phyloP scores from a whole-genome alignment of 352 stramenopile species.

The Globisporangium paddicum region DNA sequence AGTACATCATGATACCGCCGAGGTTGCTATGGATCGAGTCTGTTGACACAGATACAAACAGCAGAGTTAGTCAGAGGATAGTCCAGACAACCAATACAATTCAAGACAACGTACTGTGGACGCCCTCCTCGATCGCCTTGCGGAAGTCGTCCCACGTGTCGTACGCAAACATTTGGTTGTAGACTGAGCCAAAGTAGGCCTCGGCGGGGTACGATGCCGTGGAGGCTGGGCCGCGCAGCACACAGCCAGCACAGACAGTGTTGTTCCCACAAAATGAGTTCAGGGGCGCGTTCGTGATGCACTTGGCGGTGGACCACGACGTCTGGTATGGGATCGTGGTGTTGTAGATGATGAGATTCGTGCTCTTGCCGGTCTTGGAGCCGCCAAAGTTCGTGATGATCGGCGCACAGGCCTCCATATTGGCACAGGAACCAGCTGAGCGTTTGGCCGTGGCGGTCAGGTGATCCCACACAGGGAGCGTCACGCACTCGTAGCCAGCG shows the following conservation, averaged over 20 bases:
- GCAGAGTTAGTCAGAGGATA: too few species aligned
- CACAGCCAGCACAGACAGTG: conserved; percentile 31
- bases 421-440: conserved; percentile 20
- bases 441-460: conserved; percentile 34
- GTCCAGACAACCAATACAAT: too few species aligned
- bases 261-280: conserved; percentile 43
- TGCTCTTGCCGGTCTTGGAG: conserved; percentile 10
- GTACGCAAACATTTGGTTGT: conserved; percentile 40
- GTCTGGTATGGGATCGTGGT: conserved; percentile 19
- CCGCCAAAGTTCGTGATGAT: conserved; percentile 32
- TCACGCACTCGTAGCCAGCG: conserved; percentile 53
- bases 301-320: conserved; percentile 14
- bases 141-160: conserved; percentile 22
- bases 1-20: conserved; percentile 37
- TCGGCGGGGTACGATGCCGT: conserved; percentile 20
- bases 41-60: conserved; percentile 10
- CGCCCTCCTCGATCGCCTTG: conserved; percentile 31
- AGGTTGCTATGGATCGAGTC: conserved; percentile 43
- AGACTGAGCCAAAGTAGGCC: too few species aligned
- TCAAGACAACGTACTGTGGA: conserved; percentile 60
- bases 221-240: conserved; percentile 26
- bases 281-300: conserved; percentile 22
- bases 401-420: conserved; percentile 40
- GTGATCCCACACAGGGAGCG: conserved; percentile 80
- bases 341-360: conserved; percentile 14